phyloP scores from a whole-genome alignment of 2,329 filamentous ascomycete species.

The Helotiales sp. region DNA sequence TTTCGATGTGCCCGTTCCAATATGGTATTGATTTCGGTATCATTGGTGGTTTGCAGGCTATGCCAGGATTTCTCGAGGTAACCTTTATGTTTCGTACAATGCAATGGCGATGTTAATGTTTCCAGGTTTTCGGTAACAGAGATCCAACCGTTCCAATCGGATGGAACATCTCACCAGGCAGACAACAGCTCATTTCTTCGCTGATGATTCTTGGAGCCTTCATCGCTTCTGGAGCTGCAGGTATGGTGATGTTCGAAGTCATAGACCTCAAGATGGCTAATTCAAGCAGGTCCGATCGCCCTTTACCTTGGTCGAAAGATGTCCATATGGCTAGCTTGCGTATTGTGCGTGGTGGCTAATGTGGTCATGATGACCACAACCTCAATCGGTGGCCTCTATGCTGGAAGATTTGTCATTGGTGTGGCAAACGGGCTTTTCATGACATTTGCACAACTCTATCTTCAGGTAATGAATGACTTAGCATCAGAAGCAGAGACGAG shows the following conservation, averaged over 20 bases:
- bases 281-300: constrained; percentile 20
- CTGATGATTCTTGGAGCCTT: constrained; percentile 52
- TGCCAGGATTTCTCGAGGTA: constrained; percentile 22
- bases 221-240: constrained; percentile 40
- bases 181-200: constrained; percentile 54
- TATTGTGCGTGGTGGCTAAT: constrained; percentile 50
- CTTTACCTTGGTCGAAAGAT: constrained; percentile 44
- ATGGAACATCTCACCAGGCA: constrained; percentile 41
- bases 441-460: constrained; percentile 27
- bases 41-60: constrained; percentile 20
- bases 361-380: constrained; percentile 59
- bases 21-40: constrained; percentile 24
- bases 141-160: constrained; percentile 21
- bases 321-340: constrained; percentile 48
- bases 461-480: constrained; percentile 42
- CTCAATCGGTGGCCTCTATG: constrained; percentile 53
- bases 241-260: constrained; percentile 20
- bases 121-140: constrained; percentile 49
- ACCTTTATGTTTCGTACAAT: not conserved
- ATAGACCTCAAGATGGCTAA: constrained; percentile 41
- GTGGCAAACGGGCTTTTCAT: constrained; percentile 39
- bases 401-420: constrained; percentile 54
- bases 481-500: constrained; percentile 23
- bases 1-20: constrained; percentile 27
- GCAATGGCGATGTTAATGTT: not conserved